Base-by-base conservation (phyloP, 306 rosid species). In the Quercus robur region DNA sequence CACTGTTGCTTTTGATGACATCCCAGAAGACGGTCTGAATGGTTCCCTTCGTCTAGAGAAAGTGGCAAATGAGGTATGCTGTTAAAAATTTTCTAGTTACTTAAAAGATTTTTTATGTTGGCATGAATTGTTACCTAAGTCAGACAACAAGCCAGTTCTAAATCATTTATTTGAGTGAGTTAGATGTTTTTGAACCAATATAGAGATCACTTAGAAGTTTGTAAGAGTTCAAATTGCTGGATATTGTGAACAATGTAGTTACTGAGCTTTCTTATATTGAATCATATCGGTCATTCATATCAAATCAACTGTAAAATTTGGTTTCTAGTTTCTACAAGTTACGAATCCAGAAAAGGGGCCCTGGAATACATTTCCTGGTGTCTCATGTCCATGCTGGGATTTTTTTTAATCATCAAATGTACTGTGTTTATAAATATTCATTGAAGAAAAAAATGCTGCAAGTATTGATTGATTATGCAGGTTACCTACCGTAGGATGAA, bases 401-500 rank as follows among this genome's bases (percentile, higher is more conserved):
- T 38, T 20, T 20, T 68, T 33, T 33, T 23, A 18, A 7, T 61
- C 8, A 8, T 35, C 51, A 68, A 63, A 28, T 63, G 25, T 19
- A 68, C 38, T n/a, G 15, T 35, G 72, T 3, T 10, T 19, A 49
- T 55, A 41, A 52, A 26, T 74, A 78, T 56, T 76, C 21, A 21
- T 56, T 80, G 68, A 54, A 30, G 23, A 33, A 75, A 20, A 14
- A 71, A 71, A 69, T 79, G 84, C 25, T 54, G 82, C 69, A 59
- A 73, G 56, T 77, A 49, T 76, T 78, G 64, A 51, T 78, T 78
- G 75, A 63, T 35, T 35, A 71, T 78, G 80, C 86, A 94, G 99
- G 97, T 94, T 77, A 94, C 99, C 6, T 94, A 93, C 89, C 90
- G 89, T 28, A 91, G 97, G 86, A 94, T 94, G 99, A 94, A 93